Base-by-base conservation (phyloP, 1,284 basidiomycete genomes). In the Moniliella sp. region DNA sequence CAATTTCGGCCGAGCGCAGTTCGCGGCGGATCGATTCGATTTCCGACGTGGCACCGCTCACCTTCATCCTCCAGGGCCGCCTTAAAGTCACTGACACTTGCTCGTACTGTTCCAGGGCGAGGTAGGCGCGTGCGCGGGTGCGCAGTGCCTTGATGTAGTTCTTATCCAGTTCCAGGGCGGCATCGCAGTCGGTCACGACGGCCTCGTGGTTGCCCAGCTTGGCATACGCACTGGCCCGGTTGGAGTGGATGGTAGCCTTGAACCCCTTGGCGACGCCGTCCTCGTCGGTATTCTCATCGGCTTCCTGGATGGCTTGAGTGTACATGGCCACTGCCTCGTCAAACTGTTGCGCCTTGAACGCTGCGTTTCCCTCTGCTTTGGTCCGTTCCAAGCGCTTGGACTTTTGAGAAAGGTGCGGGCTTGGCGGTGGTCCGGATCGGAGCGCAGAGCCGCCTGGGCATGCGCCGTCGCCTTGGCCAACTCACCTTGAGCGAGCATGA, bases 111-210 rank as follows among this genome's bases (percentile, higher is more conserved):
- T 84, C 79, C 16, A 74, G 64, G 42, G 74, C 73, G 9, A 81
- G 66, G 43, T 77, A 56, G 27, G 80, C 74, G 2, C 80, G 72
- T 4, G 78, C 81, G 23, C 80, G 74, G 2, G 80, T 83, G 21
- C 81, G 74, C 25, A 80, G 65, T 1, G 79, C 78, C 63, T 86
- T 86, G 67, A 76, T 79, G 15, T 76, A 77, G 17, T 66, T 66
- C 0, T 75, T 66, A 37, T 69, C 61, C 28, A 83, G 67, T 4
- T 56, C 43, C 5, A 84, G 67, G 4, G 78, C 78, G 7, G 67
- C 66, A 32, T 74, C 69, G 5, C 73, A 76, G 53, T 82, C 79
- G 21, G 59, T 55, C 16, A 83, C 66, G 0, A 80, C 78, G 10
- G 76, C 72, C 12, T 72, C 64, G 48, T 75, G 67, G 30, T 66